phyloP scores from a whole-genome alignment of 495 filamentous ascomycete species.

The Talaromyces thailandensis region DNA sequence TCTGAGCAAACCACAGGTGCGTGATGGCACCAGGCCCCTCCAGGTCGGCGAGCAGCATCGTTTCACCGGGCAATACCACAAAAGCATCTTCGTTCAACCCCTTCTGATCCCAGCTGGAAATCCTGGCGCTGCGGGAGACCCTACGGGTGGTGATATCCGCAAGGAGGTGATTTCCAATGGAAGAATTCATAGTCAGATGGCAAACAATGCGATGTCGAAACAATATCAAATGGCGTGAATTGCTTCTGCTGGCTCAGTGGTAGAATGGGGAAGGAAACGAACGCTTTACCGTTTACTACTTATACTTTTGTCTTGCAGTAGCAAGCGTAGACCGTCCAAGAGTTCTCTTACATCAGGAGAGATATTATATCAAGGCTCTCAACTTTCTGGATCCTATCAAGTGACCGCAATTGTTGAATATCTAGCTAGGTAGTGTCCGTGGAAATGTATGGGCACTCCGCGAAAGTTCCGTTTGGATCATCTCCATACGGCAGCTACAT shows the following conservation, averaged over 20 bases:
- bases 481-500: too few species aligned
- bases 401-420: too few species aligned
- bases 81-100: slow-evolving; percentile 18
- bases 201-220: background rate
- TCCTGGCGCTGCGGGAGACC: slow-evolving; percentile 8
- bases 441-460: too few species aligned
- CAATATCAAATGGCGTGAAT: background rate
- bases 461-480: too few species aligned
- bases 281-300: background rate
- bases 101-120: slow-evolving; percentile 15
- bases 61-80: slow-evolving; percentile 14
- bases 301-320: too few species aligned
- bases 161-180: slow-evolving; percentile 3
- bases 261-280: background rate
- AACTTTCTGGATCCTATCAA: too few species aligned
- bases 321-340: too few species aligned
- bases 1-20: slow-evolving; percentile 7
- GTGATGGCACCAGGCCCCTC: slow-evolving; percentile 8
- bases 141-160: background rate
- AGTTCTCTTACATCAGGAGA: too few species aligned
- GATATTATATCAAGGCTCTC: too few species aligned
- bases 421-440: too few species aligned
- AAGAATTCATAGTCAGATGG: background rate
- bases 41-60: slow-evolving; percentile 12
- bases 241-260: background rate